Base-by-base conservation (phyloP, 1,284 basidiomycete genomes). In the Apiotrichum montevideense region DNA sequence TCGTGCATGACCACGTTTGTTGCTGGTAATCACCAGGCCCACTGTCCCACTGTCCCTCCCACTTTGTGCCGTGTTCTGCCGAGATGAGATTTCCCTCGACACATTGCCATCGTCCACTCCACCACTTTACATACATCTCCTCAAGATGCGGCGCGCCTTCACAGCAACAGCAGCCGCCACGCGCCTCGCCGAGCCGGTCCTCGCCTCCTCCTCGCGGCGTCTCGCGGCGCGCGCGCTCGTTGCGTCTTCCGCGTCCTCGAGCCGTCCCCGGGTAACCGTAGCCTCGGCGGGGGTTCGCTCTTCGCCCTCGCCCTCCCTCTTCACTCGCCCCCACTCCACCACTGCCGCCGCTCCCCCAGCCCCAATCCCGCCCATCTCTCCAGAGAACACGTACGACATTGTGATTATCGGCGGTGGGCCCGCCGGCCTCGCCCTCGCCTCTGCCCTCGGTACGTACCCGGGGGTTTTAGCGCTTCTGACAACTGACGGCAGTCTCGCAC, bases 391-490 rank as follows among this genome's bases (percentile, higher is more conserved):
- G 1, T 85, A 83, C 62, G 93, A 96, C 72, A 81, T 96, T 53
- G 89, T 96, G 37, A 89, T 98, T 64, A 90, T 97, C 40, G 95
- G 95, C 13, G 95, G 92, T 46, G 94, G 94, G 1, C 92, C 92
- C 21, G 91, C 85, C 1, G 95, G 95, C 13, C 81, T 98, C 33
- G 89, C 93, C 4, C 79, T 98, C 34, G 92, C 92, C 1, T 86
- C 85, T 69, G 90, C 91, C 32, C 80, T 98, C 21, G 83, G 93
- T 92, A 67, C 64, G 82, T 74, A 39, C 8, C 39, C n/a, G 37
- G 21, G 45, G 43, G n/a, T 15, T 37, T n/a, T 7, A 44, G 4
- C 15, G 21, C 13, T 34, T n/a, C 1, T 43, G 40, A 13, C 11
- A 6, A n/a, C 37, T 42, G 35, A 55, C 10, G 10, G 5, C 21